These are phyloP conservation scores for Stropharia rugosoannulata DNA, from an alignment of 768 basidiomycete species.

Conservation along the genomic window DNA sequence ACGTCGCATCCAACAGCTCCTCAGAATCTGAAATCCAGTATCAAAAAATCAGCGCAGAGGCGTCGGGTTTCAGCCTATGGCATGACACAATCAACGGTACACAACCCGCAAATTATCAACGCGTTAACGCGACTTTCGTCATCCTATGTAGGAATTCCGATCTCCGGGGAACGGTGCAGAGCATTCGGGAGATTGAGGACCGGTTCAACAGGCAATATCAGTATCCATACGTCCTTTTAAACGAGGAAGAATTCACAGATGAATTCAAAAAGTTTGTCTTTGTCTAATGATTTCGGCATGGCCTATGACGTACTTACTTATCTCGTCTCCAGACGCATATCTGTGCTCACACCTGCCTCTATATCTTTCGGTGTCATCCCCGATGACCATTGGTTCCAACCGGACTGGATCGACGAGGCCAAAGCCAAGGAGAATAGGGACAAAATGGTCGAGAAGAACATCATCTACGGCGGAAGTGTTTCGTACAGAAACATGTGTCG, in stretches of 20 bases:
- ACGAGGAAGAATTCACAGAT: conserved; percentile 76
- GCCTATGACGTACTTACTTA: not conserved
- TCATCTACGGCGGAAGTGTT: conserved; percentile 44
- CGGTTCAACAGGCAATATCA: conserved; percentile 75
- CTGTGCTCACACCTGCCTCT: conserved; percentile 24
- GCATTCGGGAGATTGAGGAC: conserved; percentile 77
- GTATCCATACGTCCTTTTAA: conserved; percentile 87
- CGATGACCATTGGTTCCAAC: conserved; percentile 69
- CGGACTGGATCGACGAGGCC: conserved; percentile 71
- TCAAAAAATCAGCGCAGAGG: too few relatives aligned
- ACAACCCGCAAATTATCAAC: conserved; percentile 7
- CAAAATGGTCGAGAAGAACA: conserved; percentile 52
- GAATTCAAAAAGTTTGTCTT: conserved; percentile 64
- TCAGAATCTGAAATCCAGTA: too few relatives aligned
- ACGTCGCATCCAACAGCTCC: not conserved
- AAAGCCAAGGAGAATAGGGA: conserved; percentile 56
- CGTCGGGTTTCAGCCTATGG: too few relatives aligned
- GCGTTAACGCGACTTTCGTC: conserved; percentile 43
- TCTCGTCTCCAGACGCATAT: conserved; percentile 23
- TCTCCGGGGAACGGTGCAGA: conserved; percentile 56
- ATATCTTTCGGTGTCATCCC: conserved; percentile 63
- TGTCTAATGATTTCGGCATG: not conserved
- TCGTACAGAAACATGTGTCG: conserved; percentile 64
- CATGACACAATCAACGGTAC: conserved; percentile 19
- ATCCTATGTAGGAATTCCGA: conserved; percentile 70